Evolutionary conservation across 2,329 filamentous ascomycete species (phyloP).

Genomic region (Orbilia blumenaviensis): DNA sequence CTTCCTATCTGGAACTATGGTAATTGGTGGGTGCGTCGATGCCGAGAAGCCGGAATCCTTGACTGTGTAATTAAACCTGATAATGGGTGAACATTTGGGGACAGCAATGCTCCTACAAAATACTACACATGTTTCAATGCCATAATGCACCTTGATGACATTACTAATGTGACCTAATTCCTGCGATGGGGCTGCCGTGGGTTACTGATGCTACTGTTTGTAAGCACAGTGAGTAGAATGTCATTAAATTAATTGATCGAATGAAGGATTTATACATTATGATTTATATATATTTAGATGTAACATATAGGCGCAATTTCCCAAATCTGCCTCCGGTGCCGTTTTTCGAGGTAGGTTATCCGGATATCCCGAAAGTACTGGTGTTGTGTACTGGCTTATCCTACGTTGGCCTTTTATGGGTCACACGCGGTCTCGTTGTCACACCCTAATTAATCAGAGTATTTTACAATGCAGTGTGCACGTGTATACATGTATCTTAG

Average conservation of each 20-base stretch:
- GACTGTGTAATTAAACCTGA: slow-evolving; percentile 29
- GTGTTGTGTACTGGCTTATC: too few relatives aligned
- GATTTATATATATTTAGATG: neutral
- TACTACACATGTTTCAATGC: slow-evolving; percentile 30
- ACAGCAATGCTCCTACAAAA: slow-evolving; percentile 19
- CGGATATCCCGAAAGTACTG: too few relatives aligned
- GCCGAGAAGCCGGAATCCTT: slow-evolving; percentile 17
- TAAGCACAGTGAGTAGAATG: slow-evolving; percentile 15
- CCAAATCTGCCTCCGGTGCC: too few relatives aligned
- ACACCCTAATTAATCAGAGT: too few relatives aligned
- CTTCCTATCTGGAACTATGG: slow-evolving; percentile 11
- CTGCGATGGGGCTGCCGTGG: slow-evolving; percentile 10
- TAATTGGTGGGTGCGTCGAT: slow-evolving; percentile 17
- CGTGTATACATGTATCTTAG: too few relatives aligned
- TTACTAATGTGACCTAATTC: slow-evolving; percentile 1
- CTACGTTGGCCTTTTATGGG: too few relatives aligned
- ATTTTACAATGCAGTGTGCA: too few relatives aligned
- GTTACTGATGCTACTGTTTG: slow-evolving; percentile 28
- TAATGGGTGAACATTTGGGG: slow-evolving; percentile 18
- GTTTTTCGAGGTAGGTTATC: too few relatives aligned
- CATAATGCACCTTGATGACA: slow-evolving; percentile 1
- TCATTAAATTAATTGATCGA: too few relatives aligned
- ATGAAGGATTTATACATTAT: neutral
- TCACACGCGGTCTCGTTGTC: too few relatives aligned
- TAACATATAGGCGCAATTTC: too few relatives aligned